Conservation (phyloP, 208 protist genomes). For the Trypanosoma platydactyli region DNA sequence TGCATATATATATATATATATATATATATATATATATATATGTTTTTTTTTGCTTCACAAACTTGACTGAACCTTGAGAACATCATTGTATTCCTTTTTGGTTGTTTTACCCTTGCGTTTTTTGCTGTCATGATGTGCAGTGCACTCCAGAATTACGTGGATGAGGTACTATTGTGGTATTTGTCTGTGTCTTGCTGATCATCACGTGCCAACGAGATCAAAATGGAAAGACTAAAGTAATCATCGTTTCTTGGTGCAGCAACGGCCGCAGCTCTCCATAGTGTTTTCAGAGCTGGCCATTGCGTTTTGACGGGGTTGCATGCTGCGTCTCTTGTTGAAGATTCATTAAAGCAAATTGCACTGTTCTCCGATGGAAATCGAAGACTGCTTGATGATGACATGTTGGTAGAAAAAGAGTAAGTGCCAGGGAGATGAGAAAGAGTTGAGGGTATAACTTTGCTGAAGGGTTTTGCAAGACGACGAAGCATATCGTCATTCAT, state of each 20-base stretch:
- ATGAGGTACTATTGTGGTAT: too few species aligned
- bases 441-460: not conserved
- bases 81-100: too few species aligned
- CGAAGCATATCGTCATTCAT: conserved; percentile 27
- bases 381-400: not conserved
- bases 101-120: too few species aligned
- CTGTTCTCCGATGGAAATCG: not conserved
- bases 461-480: not conserved
- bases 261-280: conserved; percentile 26
- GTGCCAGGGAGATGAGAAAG: not conserved
- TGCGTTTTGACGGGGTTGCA: not conserved
- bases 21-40: conserved; percentile 9
- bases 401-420: not conserved
- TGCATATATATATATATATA: conserved; percentile 6
- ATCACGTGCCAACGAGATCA: conserved; percentile 11
- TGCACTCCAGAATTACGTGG: too few species aligned
- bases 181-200: not conserved
- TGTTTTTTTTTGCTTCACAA: conserved; percentile 8
- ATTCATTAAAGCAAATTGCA: not conserved
- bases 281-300: conserved; percentile 25
- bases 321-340: not conserved
- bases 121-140: too few species aligned
- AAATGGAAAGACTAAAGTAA: conserved; percentile 16
- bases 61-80: not conserved
- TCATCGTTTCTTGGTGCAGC: conserved; percentile 17